Conservation (phyloP, 768 basidiomycete genomes). For the Leccinum olivaceopallidum region DNA sequence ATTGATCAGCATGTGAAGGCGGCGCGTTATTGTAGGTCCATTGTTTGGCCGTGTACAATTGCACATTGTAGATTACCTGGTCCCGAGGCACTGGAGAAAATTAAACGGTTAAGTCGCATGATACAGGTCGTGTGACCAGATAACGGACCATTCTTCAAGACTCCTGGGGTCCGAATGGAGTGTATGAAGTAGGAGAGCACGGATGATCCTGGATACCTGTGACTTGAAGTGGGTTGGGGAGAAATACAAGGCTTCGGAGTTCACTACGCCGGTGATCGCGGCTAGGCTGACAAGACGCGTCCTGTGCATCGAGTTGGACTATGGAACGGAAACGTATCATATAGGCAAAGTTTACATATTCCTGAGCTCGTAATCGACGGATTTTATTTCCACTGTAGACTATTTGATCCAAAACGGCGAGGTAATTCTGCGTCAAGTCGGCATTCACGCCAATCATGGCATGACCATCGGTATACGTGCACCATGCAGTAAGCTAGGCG, state of each 20-base stretch:
- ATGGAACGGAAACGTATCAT: background rate
- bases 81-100: slow-evolving; percentile 45
- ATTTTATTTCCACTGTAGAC: slow-evolving; percentile 48
- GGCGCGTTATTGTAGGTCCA: slow-evolving; percentile 29
- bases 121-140: background rate
- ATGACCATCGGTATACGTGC: slow-evolving; percentile 86
- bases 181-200: slow-evolving; percentile 69
- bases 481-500: slow-evolving; percentile 83
- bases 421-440: slow-evolving; percentile 65
- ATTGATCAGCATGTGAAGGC: slow-evolving; percentile 15
- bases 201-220: slow-evolving; percentile 71
- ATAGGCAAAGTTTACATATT: slow-evolving; percentile 57
- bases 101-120: background rate
- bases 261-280: slow-evolving; percentile 75
- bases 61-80: slow-evolving; percentile 20
- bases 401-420: slow-evolving; percentile 60
- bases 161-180: slow-evolving; percentile 58
- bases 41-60: slow-evolving; percentile 27
- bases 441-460: slow-evolving; percentile 73
- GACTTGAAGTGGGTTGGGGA: slow-evolving; percentile 68
- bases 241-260: slow-evolving; percentile 84
- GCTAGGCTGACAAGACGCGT: slow-evolving; percentile 86
- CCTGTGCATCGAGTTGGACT: slow-evolving; percentile 37
- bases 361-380: slow-evolving; percentile 64
- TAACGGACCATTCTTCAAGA: slow-evolving; percentile 65